A percentile compares a stretch with the other conserved stretches of the same genome.
Evolutionary conservation across 192 early-diverging fungal genomes (phyloP).

Genomic region (Pilobolus umbonatus): DNA sequence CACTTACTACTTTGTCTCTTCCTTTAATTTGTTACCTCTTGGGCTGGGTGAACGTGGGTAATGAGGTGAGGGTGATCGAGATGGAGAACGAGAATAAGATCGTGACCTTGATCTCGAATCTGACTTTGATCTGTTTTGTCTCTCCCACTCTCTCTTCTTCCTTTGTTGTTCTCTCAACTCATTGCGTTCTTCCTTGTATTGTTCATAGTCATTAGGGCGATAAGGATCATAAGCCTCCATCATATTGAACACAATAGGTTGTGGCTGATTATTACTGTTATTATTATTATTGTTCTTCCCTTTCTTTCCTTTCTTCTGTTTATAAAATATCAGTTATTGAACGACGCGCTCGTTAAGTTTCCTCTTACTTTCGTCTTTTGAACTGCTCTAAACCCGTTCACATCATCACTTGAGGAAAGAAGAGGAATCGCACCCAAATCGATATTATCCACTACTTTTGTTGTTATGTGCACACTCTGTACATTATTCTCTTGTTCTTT

Average conservation of each 20-base stretch:
- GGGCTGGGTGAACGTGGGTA: neutral
- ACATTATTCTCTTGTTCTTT: neutral
- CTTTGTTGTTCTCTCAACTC: slow-evolving; percentile 37
- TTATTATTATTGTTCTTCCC: slow-evolving; percentile 22
- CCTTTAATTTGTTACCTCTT: neutral
- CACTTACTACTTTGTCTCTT: too few relatives aligned
- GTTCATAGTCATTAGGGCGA: slow-evolving; percentile 69
- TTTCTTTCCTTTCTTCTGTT: slow-evolving; percentile 11
- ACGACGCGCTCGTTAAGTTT: neutral
- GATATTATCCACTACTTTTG: neutral
- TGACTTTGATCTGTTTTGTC: slow-evolving; percentile 18
- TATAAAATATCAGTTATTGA: neutral
- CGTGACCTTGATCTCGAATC: slow-evolving; percentile 22
- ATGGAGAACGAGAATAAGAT: slow-evolving; percentile 20
- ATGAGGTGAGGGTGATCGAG: slow-evolving; percentile 19
- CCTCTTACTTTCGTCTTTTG: slow-evolving; percentile 34
- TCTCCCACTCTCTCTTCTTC: slow-evolving; percentile 19
- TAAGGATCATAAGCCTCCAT: slow-evolving; percentile 63
- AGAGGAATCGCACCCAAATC: slow-evolving; percentile 3
- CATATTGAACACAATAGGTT: slow-evolving; percentile 34
- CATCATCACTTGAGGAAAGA: slow-evolving; percentile 23
- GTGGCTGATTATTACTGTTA: slow-evolving; percentile 21
- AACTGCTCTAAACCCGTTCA: slow-evolving; percentile 30
- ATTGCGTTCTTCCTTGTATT: slow-evolving; percentile 57
- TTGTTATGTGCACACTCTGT: neutral